Evolutionary conservation across 306 rosid genomes (phyloP).

Genomic region (Spatholobus suberectus): DNA sequence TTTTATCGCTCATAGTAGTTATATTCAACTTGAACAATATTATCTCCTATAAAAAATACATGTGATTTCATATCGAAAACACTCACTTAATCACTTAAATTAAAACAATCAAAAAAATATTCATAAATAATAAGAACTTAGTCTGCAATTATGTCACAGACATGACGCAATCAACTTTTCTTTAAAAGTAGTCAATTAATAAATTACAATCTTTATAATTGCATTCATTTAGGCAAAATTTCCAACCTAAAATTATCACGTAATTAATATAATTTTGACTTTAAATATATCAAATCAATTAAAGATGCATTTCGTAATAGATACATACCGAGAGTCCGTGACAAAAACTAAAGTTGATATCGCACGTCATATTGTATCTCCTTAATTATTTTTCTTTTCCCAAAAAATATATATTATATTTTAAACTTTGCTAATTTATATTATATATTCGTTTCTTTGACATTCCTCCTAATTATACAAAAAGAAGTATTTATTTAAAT

Average conservation of each 20-base stretch:
- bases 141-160: background rate
- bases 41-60: too few species aligned
- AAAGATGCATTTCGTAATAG: background rate
- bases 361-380: background rate
- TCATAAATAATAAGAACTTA: background rate
- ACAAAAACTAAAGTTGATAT: background rate
- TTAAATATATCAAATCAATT: background rate
- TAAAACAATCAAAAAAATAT: background rate
- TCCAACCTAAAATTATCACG: background rate
- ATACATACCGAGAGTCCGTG: background rate
- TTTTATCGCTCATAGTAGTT: too few species aligned
- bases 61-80: too few species aligned
- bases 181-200: background rate
- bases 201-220: background rate
- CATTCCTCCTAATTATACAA: background rate
- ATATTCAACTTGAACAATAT: too few species aligned
- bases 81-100: too few species aligned
- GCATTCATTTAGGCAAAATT: background rate
- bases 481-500: background rate
- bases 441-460: background rate
- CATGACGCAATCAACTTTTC: background rate
- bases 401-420: background rate
- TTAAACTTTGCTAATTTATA: background rate
- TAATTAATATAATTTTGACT: background rate
- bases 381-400: background rate